A percentile compares a stretch with the other conserved stretches of the same genome.
Conservation (phyloP, 495 filamentous ascomycete species). For the Talaromyces adpressus region DNA sequence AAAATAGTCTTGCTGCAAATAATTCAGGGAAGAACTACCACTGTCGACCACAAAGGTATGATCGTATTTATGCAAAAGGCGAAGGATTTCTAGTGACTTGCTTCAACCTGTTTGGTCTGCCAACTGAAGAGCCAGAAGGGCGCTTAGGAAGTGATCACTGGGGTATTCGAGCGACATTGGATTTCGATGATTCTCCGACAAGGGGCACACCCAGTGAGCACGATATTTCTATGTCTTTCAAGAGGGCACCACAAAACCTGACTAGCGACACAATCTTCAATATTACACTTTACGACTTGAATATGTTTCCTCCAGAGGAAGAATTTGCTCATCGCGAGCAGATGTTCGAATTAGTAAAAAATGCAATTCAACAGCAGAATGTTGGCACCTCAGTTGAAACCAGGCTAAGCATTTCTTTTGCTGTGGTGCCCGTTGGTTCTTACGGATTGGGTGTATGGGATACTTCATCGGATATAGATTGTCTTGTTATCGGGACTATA, state of each 20-base stretch:
- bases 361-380: not conserved
- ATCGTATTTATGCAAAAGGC: slow-evolving; percentile 36
- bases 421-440: slow-evolving; percentile 51
- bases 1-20: slow-evolving; percentile 42
- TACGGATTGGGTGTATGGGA: slow-evolving; percentile 53
- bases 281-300: not conserved
- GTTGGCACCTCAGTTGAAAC: not conserved
- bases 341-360: slow-evolving; percentile 7
- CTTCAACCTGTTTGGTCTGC: slow-evolving; percentile 45
- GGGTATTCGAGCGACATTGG: slow-evolving; percentile 41
- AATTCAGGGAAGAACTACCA: slow-evolving; percentile 28
- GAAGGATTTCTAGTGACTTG: slow-evolving; percentile 20
- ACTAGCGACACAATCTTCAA: not conserved
- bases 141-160: slow-evolving; percentile 49
- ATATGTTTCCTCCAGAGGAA: slow-evolving; percentile 5
- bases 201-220: not conserved
- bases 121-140: slow-evolving; percentile 11
- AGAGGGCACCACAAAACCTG: not conserved
- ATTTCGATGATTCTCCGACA: not conserved
- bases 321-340: slow-evolving; percentile 1
- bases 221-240: not conserved
- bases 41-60: slow-evolving; percentile 50
- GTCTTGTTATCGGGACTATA: slow-evolving; percentile 50
- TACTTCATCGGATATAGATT: slow-evolving; percentile 48
- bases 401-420: slow-evolving; percentile 23